Evolutionary conservation across 1,284 basidiomycete genomes (phyloP), one percentile per base, ranked within the genome.

Genomic region (Hortiboletus rubellus): DNA sequence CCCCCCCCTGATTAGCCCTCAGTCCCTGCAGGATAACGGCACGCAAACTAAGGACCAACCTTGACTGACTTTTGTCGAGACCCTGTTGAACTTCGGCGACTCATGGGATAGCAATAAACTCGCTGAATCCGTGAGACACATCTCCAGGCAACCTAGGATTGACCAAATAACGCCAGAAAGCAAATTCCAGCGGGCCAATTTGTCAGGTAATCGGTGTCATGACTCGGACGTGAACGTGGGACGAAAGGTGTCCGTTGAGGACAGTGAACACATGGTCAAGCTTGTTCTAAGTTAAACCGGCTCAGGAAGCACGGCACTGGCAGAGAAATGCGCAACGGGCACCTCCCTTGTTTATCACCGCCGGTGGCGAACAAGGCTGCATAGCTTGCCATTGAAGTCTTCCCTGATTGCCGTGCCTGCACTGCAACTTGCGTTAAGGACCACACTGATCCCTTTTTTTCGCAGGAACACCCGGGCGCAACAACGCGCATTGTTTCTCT

Each of bases 21-120:
- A 45, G 89, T 88, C 5, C 87, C 79, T 5, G 83, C 80, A 54
- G 88, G 78, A 66, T 91, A 91, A 86, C 86, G 27, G 41, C 8
- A 14, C 1, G 5, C 2, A 27, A 5, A 22, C 6, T 14, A 5
- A 24, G n/a, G 17, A 54, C 58, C 8, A 30, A 71, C 70, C 65
- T 73, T 72, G 45, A 71, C 7, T 46, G 55, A 18, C 63, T 54
- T 9, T 60, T 52, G n/a, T 62, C 61, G 18, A 74, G 71, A 24
- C 72, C 70, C 1, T 53, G 53, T 24, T 72, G 72, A 40, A 72
- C 61, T 18, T 72, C 71, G 5, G 54, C 11, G 30, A 58, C 46
- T 72, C 70, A 18, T 73, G 69, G 69, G 18, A 59, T 49, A 33
- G 8, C 22, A 3, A 27, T n/a, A 40, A 47, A 17, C 33, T 53